These are phyloP conservation scores for Pyrenochaeta sp. DNA, from an alignment of 2,329 filamentous ascomycete species.

Conservation along the genomic window DNA sequence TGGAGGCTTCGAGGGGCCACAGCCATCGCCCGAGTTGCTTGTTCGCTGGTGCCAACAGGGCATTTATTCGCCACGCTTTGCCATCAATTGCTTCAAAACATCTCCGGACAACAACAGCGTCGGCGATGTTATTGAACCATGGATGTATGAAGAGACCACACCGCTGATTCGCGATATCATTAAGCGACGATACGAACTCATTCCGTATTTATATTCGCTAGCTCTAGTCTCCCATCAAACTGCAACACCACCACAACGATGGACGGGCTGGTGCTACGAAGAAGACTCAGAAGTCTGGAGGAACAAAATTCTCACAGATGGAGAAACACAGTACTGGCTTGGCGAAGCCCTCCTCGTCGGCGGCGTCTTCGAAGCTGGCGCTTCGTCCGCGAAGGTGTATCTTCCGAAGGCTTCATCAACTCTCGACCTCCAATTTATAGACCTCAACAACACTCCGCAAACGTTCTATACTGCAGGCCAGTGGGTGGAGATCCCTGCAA, in stretches of 20 bases:
- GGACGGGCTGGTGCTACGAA: constrained; percentile 79
- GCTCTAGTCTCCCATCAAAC: constrained; percentile 68
- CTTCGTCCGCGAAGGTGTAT: constrained; percentile 65
- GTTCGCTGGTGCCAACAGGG: constrained; percentile 78
- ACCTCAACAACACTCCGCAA: constrained; percentile 69
- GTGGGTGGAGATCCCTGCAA: constrained; percentile 61
- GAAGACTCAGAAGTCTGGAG: constrained; percentile 71
- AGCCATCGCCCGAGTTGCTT: constrained; percentile 74
- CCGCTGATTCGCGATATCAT: constrained; percentile 70
- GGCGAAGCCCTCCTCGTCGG: constrained; percentile 72
- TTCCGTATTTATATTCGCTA: constrained; percentile 75
- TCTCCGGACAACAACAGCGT: constrained; percentile 69
- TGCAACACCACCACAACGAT: constrained; percentile 72
- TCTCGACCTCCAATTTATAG: constrained; percentile 66
- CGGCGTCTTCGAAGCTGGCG: constrained; percentile 71
- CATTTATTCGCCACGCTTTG: constrained; percentile 73
- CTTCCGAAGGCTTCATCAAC: constrained; percentile 60
- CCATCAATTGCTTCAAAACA: constrained; percentile 83
- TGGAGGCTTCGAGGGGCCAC: constrained; percentile 77
- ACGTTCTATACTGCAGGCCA: constrained; percentile 64
- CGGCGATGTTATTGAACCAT: constrained; percentile 78
- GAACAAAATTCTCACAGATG: constrained; percentile 64
- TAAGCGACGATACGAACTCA: constrained; percentile 73
- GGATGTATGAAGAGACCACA: constrained; percentile 76
- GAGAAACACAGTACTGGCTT: constrained; percentile 78